Evolutionary conservation across 2,329 filamentous ascomycete species (phyloP).

Genomic region (Cercospora zeina): DNA sequence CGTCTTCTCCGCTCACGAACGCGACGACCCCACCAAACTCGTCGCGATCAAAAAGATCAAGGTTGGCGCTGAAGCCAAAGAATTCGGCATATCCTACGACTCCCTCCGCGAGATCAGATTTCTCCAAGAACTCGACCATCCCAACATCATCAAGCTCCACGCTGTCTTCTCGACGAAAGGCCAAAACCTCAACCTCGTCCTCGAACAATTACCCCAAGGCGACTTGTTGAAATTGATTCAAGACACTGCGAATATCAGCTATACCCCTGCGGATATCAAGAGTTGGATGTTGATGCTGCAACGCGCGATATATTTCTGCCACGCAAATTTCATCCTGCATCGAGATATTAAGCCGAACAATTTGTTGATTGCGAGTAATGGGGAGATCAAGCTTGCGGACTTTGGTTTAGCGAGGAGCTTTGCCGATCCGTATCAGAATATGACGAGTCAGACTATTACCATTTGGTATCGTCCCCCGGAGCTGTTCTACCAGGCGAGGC

Average conservation of each 20-base stretch:
- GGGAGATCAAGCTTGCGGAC: conserved; percentile 93
- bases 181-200: conserved; percentile 92
- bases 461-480: conserved; percentile 96
- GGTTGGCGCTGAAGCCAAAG: conserved; percentile 77
- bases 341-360: conserved; percentile 99
- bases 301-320: conserved; percentile 92
- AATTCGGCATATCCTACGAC: conserved; percentile 84
- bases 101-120: conserved; percentile 94
- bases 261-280: conserved; percentile 89
- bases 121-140: conserved; percentile 88
- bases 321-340: conserved; percentile 90
- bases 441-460: conserved; percentile 95
- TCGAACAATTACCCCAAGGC: conserved; percentile 90
- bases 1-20: conserved; percentile 84
- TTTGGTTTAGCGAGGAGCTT: conserved; percentile 91
- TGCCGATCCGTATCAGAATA: conserved; percentile 77
- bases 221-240: conserved; percentile 94
- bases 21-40: conserved; percentile 66
- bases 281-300: conserved; percentile 98
- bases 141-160: conserved; percentile 90
- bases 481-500: conserved; percentile 82
- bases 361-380: conserved; percentile 86
- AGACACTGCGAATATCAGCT: conserved; percentile 74
- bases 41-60: conserved; percentile 96
- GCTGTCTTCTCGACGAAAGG: conserved; percentile 95